phyloP scores from a whole-genome alignment of 2,329 filamentous ascomycete species.

The Xylariaceae sp. region DNA sequence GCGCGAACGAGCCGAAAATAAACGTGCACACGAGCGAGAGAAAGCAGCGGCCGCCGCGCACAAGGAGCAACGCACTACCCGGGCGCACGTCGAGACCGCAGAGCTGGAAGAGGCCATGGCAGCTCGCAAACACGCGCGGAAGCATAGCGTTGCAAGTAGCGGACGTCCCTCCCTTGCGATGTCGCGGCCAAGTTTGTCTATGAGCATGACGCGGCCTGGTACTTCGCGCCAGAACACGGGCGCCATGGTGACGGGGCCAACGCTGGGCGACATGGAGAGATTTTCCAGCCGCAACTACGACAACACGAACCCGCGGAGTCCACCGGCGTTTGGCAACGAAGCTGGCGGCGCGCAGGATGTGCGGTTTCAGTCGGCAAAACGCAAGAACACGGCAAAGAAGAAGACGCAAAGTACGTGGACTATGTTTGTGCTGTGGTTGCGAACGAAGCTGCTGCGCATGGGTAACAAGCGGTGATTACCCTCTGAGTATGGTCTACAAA shows the following conservation, averaged over 20 bases:
- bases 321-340: constrained; percentile 24
- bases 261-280: constrained; percentile 35
- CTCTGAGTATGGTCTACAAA: too few species aligned
- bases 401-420: constrained; percentile 61
- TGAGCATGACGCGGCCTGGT: constrained; percentile 19
- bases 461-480: constrained; percentile 16
- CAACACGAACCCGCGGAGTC: constrained; percentile 28
- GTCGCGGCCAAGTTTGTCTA: constrained; percentile 24
- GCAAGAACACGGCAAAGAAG: constrained; percentile 49
- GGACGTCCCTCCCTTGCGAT: constrained; percentile 24
- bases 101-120: constrained; percentile 28
- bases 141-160: constrained; percentile 26
- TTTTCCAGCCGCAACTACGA: constrained; percentile 46
- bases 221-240: constrained; percentile 22
- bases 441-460: constrained; percentile 50
- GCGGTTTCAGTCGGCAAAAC: constrained; percentile 36
- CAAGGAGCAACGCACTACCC: constrained; percentile 41
- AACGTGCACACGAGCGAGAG: constrained; percentile 49
- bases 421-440: constrained; percentile 59
- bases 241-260: constrained; percentile 4
- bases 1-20: constrained; percentile 54
- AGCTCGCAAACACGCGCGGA: constrained; percentile 25
- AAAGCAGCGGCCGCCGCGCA: constrained; percentile 38
- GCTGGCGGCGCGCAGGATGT: constrained; percentile 37
- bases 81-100: constrained; percentile 34